Evolutionary conservation across 768 basidiomycete genomes (phyloP).

Genomic region (Collybia sp.): DNA sequence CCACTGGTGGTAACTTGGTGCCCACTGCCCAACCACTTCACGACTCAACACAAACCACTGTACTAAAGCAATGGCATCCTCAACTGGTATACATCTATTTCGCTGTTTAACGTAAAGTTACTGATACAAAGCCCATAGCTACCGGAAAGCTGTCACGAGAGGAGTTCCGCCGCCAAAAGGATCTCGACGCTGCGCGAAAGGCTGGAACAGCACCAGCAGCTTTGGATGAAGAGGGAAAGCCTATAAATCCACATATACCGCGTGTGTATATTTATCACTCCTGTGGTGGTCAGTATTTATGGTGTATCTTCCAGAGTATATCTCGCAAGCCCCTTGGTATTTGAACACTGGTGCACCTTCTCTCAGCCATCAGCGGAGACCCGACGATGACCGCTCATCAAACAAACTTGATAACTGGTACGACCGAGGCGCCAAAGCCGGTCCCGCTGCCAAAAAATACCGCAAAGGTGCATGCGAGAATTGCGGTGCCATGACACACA

Average conservation of each 20-base stretch:
- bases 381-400: slow-evolving; percentile 51
- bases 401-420: slow-evolving; percentile 89
- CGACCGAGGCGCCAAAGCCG: slow-evolving; percentile 77
- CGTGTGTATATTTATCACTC: slow-evolving; percentile 45
- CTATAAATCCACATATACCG: slow-evolving; percentile 99
- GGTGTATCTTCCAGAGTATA: slow-evolving; percentile 67
- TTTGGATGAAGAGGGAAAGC: slow-evolving; percentile 89
- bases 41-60: too few species aligned
- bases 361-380: slow-evolving; percentile 89
- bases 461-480: slow-evolving; percentile 99
- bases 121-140: slow-evolving; percentile 21
- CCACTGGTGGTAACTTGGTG: too few species aligned
- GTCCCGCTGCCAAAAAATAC: slow-evolving; percentile 94
- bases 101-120: too few species aligned
- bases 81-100: slow-evolving; percentile 26
- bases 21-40: background rate
- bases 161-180: slow-evolving; percentile 93
- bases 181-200: slow-evolving; percentile 96
- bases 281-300: slow-evolving; percentile 5
- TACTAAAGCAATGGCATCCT: slow-evolving; percentile 28
- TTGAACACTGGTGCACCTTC: slow-evolving; percentile 92
- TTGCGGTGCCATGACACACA: slow-evolving; percentile 96
- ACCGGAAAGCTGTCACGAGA: slow-evolving; percentile 88
- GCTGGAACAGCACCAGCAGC: slow-evolving; percentile 97
- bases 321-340: slow-evolving; percentile 99